A percentile compares a stretch with the other conserved stretches of the same genome.
phyloP scores from a whole-genome alignment of 169 alveolate species.

The Eimeria praecox region DNA sequence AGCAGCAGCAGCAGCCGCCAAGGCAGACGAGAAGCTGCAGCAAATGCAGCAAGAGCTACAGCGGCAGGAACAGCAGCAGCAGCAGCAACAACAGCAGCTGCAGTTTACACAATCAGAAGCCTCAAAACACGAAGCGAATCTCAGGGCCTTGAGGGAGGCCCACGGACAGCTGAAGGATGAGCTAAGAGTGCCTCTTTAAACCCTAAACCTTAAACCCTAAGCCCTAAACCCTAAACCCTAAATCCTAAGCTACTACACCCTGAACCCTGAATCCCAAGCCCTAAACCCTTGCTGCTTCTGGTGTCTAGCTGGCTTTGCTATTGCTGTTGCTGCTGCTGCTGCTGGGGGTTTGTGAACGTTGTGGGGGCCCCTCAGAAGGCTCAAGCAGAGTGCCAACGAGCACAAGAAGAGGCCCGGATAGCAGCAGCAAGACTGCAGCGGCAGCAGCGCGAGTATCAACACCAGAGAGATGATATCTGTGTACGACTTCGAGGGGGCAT shows the following conservation, averaged over 20 bases:
- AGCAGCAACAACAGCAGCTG: slow-evolving; percentile 50
- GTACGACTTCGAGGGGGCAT: not conserved
- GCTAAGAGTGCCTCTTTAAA: not conserved
- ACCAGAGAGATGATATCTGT: slow-evolving; percentile 22
- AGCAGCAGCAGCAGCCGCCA: slow-evolving; percentile 42
- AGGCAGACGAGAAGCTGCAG: slow-evolving; percentile 43
- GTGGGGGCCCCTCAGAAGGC: not conserved
- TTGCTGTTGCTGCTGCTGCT: not conserved
- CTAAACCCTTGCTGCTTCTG: not conserved
- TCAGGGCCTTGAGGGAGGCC: slow-evolving; percentile 32
- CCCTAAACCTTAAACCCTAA: slow-evolving; percentile 21
- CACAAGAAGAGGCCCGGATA: slow-evolving; percentile 17
- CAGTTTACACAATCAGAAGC: slow-evolving; percentile 44
- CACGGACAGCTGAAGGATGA: slow-evolving; percentile 42
- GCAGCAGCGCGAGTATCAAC: slow-evolving; percentile 68
- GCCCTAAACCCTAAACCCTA: not conserved
- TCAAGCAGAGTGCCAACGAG: slow-evolving; percentile 37
- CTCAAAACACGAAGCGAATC: not conserved
- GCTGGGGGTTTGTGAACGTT: slow-evolving; percentile 14
- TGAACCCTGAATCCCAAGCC: not conserved
- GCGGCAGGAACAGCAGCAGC: slow-evolving; percentile 14
- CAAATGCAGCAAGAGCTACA: slow-evolving; percentile 21
- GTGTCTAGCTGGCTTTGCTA: not conserved
- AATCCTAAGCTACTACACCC: not conserved
- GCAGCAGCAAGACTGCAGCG: slow-evolving; percentile 41